phyloP scores from a whole-genome alignment of 495 filamentous ascomycete species.

The Niebla homalea region DNA sequence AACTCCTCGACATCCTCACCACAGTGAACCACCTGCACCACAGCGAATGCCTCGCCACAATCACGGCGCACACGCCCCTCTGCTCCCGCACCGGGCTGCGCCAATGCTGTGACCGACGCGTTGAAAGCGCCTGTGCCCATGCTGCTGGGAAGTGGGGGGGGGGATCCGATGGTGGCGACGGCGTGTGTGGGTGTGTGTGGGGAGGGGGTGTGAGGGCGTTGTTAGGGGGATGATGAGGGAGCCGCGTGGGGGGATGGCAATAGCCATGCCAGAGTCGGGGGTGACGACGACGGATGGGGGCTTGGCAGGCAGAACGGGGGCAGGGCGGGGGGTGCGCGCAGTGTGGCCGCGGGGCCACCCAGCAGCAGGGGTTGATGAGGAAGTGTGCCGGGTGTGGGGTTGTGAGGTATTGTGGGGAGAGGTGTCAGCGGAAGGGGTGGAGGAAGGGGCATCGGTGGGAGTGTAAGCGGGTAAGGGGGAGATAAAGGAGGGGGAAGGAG shows the following conservation, averaged over 20 bases:
- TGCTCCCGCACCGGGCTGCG: not conserved
- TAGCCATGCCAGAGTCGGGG: no score
- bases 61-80: not conserved
- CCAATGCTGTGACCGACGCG: not conserved
- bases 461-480: not conserved
- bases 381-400: conserved; percentile 6
- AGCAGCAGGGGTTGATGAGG: no score
- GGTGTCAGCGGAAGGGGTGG: conserved; percentile 5
- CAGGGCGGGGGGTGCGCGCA: not conserved
- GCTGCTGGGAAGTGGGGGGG: conserved; percentile 4
- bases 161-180: conserved; percentile 1
- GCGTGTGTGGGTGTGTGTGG: conserved; percentile 1
- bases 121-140: not conserved
- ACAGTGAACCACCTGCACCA: conserved; percentile 5
- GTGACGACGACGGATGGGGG: not conserved
- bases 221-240: not conserved
- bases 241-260: no score
- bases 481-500: not conserved
- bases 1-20: conserved; percentile 6
- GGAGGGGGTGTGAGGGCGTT: not conserved
- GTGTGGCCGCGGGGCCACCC: not conserved
- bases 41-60: not conserved
- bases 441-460: not conserved
- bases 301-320: not conserved
- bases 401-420: conserved; percentile 7